Base-by-base conservation (phyloP, 2,329 filamentous ascomycete genomes). In the Conoideocrella luteorostrata region DNA sequence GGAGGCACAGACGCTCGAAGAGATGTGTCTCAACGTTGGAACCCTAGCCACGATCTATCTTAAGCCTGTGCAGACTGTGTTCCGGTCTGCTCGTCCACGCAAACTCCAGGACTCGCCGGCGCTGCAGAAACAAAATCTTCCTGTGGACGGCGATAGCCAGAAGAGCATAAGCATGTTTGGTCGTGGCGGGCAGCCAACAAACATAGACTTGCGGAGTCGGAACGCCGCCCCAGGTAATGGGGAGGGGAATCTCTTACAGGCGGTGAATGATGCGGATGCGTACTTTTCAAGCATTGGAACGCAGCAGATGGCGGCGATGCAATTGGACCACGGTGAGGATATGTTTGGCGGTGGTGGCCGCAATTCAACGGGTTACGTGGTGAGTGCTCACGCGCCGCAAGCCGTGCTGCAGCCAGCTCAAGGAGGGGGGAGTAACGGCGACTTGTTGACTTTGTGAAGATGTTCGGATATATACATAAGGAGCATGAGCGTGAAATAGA, bases 11-110 rank as follows among this genome's bases (percentile, higher is more conserved):
- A 98, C 93, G 0, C 75, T 98, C 7, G 93, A 98, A 66, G 93
- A 98, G 63, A 91, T 98, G 79, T 97, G 93, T 59, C 77, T 98
- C 47, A 94, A 91, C 54, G 90, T 98, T 36, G 93, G 93, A 52
- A 97, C 93, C 1, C 75, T 98, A 4, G 93, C 93, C 4, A 98
- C 93, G 1, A 91, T 98, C 41, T 98, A 98, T 64, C 79, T 98
- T 39, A 98, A 98, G 64, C 93, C 93, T 4, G 91, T 98, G 5
- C 89, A 97, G 62, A 91, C 93, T 43, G 93, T 98, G 9, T 98
- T 98, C 74, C 84, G 93, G 45, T 84, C 84, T 15, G 91, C 93
- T 11, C 79, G 93, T 12, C 85, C 88, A 1, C 78, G 88, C 18
- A 82, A 82, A 45, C 74, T 98, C 3, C 75, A 81, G 44, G 87